phyloP scores from a whole-genome alignment of 2,329 filamentous ascomycete species.

The Penicillium sclerotiorum region DNA sequence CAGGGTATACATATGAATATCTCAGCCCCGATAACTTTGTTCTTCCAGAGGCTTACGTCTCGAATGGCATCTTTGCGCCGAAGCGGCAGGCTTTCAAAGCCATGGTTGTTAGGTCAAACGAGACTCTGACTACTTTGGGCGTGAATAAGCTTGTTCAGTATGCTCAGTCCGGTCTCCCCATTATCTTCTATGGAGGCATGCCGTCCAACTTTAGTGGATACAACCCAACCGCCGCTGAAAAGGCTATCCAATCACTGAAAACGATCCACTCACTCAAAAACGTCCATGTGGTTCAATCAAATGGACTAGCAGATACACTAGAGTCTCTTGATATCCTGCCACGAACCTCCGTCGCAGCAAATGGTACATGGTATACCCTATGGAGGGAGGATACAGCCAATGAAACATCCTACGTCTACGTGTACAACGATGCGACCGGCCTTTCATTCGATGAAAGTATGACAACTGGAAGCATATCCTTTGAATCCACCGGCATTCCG shows the following conservation, averaged over 20 bases:
- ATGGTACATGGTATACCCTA: slow-evolving; percentile 35
- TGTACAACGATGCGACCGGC: slow-evolving; percentile 9
- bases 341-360: slow-evolving; percentile 31
- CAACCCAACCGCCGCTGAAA: not conserved
- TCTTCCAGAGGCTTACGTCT: slow-evolving; percentile 42
- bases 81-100: slow-evolving; percentile 47
- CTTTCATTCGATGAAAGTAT: not conserved
- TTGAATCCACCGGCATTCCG: slow-evolving; percentile 24
- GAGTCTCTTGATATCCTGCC: slow-evolving; percentile 34
- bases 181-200: slow-evolving; percentile 18
- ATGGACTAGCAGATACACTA: slow-evolving; percentile 24
- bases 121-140: slow-evolving; percentile 40
- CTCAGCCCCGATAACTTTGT: slow-evolving; percentile 50
- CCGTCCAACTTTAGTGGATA: slow-evolving; percentile 5
- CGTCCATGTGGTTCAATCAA: not conserved
- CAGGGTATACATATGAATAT: slow-evolving; percentile 49
- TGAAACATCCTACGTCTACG: slow-evolving; percentile 8
- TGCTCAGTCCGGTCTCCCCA: slow-evolving; percentile 44
- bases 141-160: slow-evolving; percentile 38
- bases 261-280: not conserved
- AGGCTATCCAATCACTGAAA: not conserved
- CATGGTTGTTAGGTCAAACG: slow-evolving; percentile 41
- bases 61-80: slow-evolving; percentile 41
- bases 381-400: slow-evolving; percentile 9
- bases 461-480: not conserved